These are phyloP conservation scores for Pseudocercospora ulei DNA, from an alignment of 2,329 filamentous ascomycete species.

Conservation along the genomic window DNA sequence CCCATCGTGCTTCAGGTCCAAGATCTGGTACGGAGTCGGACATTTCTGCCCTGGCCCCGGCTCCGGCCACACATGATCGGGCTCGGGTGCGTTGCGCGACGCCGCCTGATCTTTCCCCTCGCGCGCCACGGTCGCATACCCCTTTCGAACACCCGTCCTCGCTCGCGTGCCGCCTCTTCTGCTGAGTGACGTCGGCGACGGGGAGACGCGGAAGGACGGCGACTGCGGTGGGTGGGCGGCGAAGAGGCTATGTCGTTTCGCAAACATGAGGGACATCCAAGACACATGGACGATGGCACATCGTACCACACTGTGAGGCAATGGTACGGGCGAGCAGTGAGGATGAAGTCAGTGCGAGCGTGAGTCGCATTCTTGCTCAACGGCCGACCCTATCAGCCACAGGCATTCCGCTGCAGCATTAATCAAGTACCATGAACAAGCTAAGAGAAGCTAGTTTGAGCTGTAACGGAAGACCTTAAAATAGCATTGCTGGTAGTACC, in stretches of 20 bases:
- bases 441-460: too few relatives aligned
- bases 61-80: constrained; percentile 29
- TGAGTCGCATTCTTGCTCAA: too few relatives aligned
- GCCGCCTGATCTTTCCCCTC: constrained; percentile 22
- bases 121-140: constrained; percentile 32
- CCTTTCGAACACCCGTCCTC: constrained; percentile 16
- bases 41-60: constrained; percentile 35
- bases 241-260: constrained; percentile 33
- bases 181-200: constrained; percentile 39
- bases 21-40: constrained; percentile 85
- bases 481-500: too few relatives aligned
- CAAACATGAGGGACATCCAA: constrained; percentile 32
- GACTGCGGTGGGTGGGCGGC: constrained; percentile 27
- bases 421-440: too few relatives aligned
- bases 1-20: constrained; percentile 52
- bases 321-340: too few relatives aligned
- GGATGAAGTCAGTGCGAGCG: too few relatives aligned
- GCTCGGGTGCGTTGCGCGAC: constrained; percentile 25
- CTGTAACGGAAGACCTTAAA: too few relatives aligned
- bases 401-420: too few relatives aligned
- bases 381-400: too few relatives aligned
- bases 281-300: constrained; percentile 17
- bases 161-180: constrained; percentile 31
- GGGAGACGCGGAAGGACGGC: constrained; percentile 23
- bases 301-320: constrained; percentile 17